phyloP scores from a whole-genome alignment of 257 asterid species.

The Anisodus acutangulus region DNA sequence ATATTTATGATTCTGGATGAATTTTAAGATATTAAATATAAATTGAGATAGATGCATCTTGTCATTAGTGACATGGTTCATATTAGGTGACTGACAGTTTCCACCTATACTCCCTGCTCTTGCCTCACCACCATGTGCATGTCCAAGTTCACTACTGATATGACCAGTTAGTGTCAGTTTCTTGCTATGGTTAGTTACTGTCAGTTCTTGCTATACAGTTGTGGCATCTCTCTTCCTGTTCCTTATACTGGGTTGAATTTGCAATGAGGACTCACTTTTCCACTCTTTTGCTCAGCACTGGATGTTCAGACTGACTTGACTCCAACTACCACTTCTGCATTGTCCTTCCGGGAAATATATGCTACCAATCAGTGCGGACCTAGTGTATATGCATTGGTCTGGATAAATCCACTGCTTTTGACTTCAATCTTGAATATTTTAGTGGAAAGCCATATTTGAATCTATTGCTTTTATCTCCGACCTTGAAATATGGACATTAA shows the following conservation, averaged over 20 bases:
- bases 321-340: conserved; percentile 19
- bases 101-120: neutral
- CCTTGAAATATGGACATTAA: neutral
- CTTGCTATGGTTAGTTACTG: neutral
- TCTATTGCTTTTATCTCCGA: neutral
- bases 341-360: neutral
- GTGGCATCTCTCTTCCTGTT: neutral
- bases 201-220: neutral
- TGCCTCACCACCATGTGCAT: neutral
- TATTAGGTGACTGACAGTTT: neutral
- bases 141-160: conserved; percentile 7
- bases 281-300: neutral
- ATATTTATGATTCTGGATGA: neutral
- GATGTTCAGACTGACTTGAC: neutral
- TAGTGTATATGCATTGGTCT: neutral
- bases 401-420: neutral
- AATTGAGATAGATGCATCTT: conserved; percentile 17
- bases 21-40: conserved; percentile 19
- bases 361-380: conserved; percentile 10
- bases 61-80: neutral
- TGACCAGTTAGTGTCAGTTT: conserved; percentile 3
- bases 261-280: conserved; percentile 2
- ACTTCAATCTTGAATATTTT: neutral
- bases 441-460: neutral
- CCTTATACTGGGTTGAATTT: neutral